Evolutionary conservation across 805 yeast species (phyloP).

Genomic region (Candida awuae): DNA sequence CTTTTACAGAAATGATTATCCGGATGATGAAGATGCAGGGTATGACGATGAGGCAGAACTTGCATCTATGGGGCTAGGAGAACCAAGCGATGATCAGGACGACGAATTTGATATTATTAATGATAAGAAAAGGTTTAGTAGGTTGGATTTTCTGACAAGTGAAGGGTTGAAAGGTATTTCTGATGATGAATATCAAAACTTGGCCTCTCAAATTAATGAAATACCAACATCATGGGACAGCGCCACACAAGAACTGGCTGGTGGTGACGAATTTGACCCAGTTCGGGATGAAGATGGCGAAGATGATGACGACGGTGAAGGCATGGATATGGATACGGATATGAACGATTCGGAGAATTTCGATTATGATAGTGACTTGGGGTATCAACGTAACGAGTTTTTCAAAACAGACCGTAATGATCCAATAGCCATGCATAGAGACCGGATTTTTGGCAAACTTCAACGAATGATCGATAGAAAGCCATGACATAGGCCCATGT

Average conservation of each 20-base stretch:
- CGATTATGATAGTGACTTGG: conserved; percentile 10
- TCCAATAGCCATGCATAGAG: conserved; percentile 56
- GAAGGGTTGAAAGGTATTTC: conserved; percentile 24
- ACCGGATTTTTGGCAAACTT: conserved; percentile 48
- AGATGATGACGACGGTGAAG: conserved; percentile 16
- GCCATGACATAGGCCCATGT: neutral
- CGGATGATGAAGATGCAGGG: conserved; percentile 81
- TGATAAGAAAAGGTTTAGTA: conserved; percentile 26
- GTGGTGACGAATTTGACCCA: neutral
- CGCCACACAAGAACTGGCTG: neutral
- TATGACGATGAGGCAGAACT: conserved; percentile 28
- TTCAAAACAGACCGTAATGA: conserved; percentile 51
- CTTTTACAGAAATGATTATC: conserved; percentile 87
- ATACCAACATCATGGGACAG: conserved; percentile 7
- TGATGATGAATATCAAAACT: conserved; percentile 26
- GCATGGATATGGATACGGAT: conserved; percentile 13
- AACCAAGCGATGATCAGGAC: conserved; percentile 33
- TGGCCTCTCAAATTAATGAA: conserved; percentile 23
- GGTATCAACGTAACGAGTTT: conserved; percentile 38
- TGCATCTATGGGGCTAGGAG: conserved; percentile 20
- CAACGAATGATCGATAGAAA: conserved; percentile 46
- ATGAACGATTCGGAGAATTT: conserved; percentile 10
- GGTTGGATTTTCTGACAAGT: conserved; percentile 20
- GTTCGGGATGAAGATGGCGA: conserved; percentile 11
- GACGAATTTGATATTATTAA: conserved; percentile 30